These are phyloP conservation scores for Candida pseudocylindracea DNA, from an alignment of 1,139 yeast species.

Conservation along the genomic window DNA sequence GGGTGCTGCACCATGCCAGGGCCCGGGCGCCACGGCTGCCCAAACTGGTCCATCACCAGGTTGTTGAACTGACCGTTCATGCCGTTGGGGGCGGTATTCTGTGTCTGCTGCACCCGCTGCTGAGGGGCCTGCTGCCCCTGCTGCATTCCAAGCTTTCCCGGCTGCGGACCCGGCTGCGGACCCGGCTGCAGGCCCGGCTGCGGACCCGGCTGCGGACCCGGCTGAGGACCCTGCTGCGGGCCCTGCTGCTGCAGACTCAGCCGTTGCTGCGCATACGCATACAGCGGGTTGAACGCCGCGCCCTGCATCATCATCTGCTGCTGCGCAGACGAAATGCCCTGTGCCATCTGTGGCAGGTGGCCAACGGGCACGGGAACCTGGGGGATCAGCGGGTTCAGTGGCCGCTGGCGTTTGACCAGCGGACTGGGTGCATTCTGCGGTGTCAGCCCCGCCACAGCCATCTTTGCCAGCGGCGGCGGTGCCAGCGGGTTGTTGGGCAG, in stretches of 20 bases:
- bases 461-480: slow-evolving; percentile 4
- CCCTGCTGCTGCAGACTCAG: neutral
- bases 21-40: too few relatives aligned
- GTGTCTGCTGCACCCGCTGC: neutral
- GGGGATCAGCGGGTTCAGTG: slow-evolving; percentile 6
- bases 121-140: slow-evolving; percentile 3
- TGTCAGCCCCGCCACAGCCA: slow-evolving; percentile 1
- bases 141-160: slow-evolving; percentile 2
- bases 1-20: too few relatives aligned
- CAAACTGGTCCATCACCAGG: too few relatives aligned
- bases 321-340: neutral
- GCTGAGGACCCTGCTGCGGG: slow-evolving; percentile 2
- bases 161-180: slow-evolving; percentile 1
- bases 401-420: slow-evolving; percentile 6
- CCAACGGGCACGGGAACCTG: slow-evolving; percentile 3
- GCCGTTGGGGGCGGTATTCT: too few relatives aligned
- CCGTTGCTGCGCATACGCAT: neutral
- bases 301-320: neutral
- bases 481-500: slow-evolving; percentile 4
- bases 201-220: slow-evolving; percentile 2
- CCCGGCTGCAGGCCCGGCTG: slow-evolving; percentile 2
- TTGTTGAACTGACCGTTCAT: too few relatives aligned
- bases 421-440: slow-evolving; percentile 1
- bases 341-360: neutral
- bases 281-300: too few relatives aligned